Evolutionary conservation across 164 flowering plant genomes (phyloP).

Genomic region (Liriodendron chinense): DNA sequence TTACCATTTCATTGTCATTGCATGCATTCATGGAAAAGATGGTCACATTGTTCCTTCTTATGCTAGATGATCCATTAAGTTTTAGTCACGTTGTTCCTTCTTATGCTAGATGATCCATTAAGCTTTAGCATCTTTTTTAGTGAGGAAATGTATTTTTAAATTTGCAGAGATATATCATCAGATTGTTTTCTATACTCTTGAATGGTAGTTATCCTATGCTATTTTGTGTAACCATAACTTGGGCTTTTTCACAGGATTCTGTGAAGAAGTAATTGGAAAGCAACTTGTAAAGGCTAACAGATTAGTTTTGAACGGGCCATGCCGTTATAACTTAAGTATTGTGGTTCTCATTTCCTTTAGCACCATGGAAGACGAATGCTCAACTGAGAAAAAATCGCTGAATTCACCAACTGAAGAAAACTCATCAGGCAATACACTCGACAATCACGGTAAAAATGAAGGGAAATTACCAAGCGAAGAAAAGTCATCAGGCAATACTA

Average conservation of each 20-base stretch:
- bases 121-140: background rate
- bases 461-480: background rate
- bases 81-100: background rate
- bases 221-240: background rate
- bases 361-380: constrained; percentile 26
- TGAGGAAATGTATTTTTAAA: background rate
- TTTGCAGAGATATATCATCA: background rate
- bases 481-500: background rate
- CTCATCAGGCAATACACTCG: constrained; percentile 12
- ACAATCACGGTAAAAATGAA: constrained; percentile 1
- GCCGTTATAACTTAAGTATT: background rate
- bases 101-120: too few species aligned
- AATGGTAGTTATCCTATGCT: background rate
- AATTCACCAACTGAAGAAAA: constrained; percentile 17
- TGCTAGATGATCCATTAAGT: background rate
- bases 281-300: background rate
- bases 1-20: background rate
- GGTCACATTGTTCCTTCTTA: background rate
- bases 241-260: background rate
- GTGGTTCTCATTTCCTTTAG: background rate
- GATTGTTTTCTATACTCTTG: background rate
- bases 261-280: background rate
- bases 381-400: constrained; percentile 13
- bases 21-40: background rate
- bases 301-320: background rate